These are phyloP conservation scores for Combretum micranthum DNA, from an alignment of 345 rosid species.

Conservation along the genomic window DNA sequence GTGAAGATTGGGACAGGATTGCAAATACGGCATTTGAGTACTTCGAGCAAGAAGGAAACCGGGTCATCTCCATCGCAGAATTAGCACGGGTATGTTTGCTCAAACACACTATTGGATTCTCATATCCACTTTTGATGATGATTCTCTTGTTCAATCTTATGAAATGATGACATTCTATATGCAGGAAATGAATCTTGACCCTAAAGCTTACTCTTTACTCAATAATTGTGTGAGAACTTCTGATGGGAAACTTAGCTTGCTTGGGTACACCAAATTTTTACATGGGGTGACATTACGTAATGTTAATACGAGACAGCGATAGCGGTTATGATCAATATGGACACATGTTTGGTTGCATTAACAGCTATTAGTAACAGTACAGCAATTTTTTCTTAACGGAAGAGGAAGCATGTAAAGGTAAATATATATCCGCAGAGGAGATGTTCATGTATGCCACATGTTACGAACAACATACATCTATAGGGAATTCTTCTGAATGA, in stretches of 20 bases:
- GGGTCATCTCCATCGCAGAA: conserved; percentile 65
- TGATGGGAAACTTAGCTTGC: conserved; percentile 81
- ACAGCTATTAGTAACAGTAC: too few relatives aligned
- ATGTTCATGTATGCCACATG: background rate
- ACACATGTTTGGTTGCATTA: conserved; percentile 1
- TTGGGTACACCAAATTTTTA: conserved; percentile 66
- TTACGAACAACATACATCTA: too few relatives aligned
- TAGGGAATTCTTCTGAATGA: too few relatives aligned
- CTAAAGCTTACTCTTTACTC: conserved; percentile 64
- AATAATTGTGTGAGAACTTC: conserved; percentile 73
- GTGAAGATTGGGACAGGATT: conserved; percentile 75
- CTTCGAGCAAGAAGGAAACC: conserved; percentile 86
- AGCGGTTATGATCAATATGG: conserved; percentile 6
- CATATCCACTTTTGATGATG: too few relatives aligned
- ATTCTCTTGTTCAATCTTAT: too few relatives aligned
- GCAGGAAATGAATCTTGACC: conserved; percentile 80
- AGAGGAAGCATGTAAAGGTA: background rate
- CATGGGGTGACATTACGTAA: conserved; percentile 68
- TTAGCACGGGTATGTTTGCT: conserved; percentile 48
- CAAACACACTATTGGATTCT: too few relatives aligned
- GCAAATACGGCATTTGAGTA: conserved; percentile 65
- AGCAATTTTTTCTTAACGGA: conserved; percentile 1
- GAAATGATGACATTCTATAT: too few relatives aligned
- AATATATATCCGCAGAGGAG: background rate
- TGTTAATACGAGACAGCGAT: conserved; percentile 49